A percentile compares a stretch with the other conserved stretches of the same genome.
phyloP scores from a whole-genome alignment of 2,329 filamentous ascomycete genomes.

The Fusarium floridanum region DNA sequence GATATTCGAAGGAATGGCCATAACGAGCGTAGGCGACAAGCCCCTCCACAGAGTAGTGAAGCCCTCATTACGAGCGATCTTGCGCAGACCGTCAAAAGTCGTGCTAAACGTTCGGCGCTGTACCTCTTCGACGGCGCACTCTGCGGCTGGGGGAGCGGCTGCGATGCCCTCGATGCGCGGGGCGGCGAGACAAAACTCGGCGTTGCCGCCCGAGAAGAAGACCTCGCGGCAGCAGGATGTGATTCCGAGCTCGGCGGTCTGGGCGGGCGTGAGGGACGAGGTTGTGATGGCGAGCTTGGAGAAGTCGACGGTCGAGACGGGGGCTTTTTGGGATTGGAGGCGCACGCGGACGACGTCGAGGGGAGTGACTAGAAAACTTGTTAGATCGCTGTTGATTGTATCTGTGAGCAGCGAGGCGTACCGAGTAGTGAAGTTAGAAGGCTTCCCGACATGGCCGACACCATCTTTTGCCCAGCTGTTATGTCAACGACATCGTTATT shows the following conservation, averaged over 20 bases:
- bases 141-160: slow-evolving; percentile 64
- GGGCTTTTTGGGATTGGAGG: slow-evolving; percentile 81
- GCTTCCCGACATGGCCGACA: slow-evolving; percentile 92
- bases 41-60: slow-evolving; percentile 90
- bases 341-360: slow-evolving; percentile 97
- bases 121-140: slow-evolving; percentile 90
- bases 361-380: slow-evolving; percentile 77
- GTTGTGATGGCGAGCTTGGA: slow-evolving; percentile 68
- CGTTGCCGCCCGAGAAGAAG: slow-evolving; percentile 92
- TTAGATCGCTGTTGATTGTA: background rate
- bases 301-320: slow-evolving; percentile 65
- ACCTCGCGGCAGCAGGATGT: slow-evolving; percentile 97
- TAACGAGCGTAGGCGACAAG: slow-evolving; percentile 91
- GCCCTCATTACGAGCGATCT: slow-evolving; percentile 96
- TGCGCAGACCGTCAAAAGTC: slow-evolving; percentile 90
- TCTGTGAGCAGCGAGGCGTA: slow-evolving; percentile 58
- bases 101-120: slow-evolving; percentile 88
- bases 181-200: slow-evolving; percentile 83
- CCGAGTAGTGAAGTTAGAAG: slow-evolving; percentile 89
- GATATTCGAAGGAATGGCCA: slow-evolving; percentile 95
- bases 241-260: slow-evolving; percentile 85
- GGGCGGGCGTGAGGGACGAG: slow-evolving; percentile 75
- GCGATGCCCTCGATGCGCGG: slow-evolving; percentile 64
- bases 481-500: slow-evolving; percentile 70
- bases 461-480: slow-evolving; percentile 90